Evolutionary conservation across 2,329 filamentous ascomycete genomes (phyloP), one percentile per base, ranked within the genome.

Genomic region (Ophiosphaerella korrae): DNA sequence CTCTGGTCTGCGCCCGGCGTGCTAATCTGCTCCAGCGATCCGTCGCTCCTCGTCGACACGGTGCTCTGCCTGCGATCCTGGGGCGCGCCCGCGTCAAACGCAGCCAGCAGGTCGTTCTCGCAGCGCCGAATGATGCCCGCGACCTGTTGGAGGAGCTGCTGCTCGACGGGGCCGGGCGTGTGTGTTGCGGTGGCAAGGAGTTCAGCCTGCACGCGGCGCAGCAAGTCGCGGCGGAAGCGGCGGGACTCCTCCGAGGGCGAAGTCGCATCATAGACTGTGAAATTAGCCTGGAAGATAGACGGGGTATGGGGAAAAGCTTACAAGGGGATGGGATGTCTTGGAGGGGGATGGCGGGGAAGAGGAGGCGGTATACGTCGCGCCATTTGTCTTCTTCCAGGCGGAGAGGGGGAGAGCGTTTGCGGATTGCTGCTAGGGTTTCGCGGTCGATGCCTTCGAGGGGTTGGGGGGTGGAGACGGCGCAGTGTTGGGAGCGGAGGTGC

Each of bases 391-490:
- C 62, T 33, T 76, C 75, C 43, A 54, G 61, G 40, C 50, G 50
- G 34, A 56, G 46, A 31, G 45, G 63, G 45, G 64, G 72, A 60
- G 58, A 71, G 58, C 74, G 60, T 7, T 70, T 75, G 5, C 70
- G 66, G 4, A 78, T 53, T 3, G 54, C 64, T 45, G 68, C 67
- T 24, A 74, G 61, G 11, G 73, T 70, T 7, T 74, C 72, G 6
- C 65, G 57, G 18, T 71, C 74, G 18, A 77, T 74, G 2, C 75
- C 75, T 5, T 76, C 74, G 1, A 73, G 62, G 1, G 62, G 62
- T 16, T 66, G 60, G 3, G 60, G 32, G 42, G 50, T 16, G 16
- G 62, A 44, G 50, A 62, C 39, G 45, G 46, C 46, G 62, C 75
- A 48, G 49, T 60, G 44, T 48, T 53, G 11, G 3, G 64, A 62